phyloP scores from a whole-genome alignment of 1,139 yeast genomes.

The Yamadazyma epiphylla region DNA sequence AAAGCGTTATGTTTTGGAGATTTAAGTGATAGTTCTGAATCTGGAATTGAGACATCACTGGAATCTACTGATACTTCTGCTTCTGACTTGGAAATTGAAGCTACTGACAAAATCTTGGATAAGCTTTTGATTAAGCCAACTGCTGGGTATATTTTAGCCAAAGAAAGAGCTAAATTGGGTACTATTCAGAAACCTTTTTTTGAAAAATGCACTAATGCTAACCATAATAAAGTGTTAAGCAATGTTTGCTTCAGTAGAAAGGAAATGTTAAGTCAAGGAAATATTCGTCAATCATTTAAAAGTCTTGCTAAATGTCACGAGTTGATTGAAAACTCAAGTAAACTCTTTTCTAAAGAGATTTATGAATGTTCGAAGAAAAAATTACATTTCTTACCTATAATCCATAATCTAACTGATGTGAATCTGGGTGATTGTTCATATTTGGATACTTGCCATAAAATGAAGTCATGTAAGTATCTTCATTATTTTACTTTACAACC shows the following conservation, averaged over 20 bases:
- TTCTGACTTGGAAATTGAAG: too few relatives aligned
- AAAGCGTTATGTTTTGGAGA: too few relatives aligned
- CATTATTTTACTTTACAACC: slow-evolving; percentile 73
- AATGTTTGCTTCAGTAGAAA: slow-evolving; percentile 20
- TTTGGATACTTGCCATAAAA: slow-evolving; percentile 88
- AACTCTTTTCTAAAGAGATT: slow-evolving; percentile 22
- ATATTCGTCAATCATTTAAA: slow-evolving; percentile 16
- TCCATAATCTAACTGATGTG: slow-evolving; percentile 53
- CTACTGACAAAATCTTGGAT: too few relatives aligned
- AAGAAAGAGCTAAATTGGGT: slow-evolving; percentile 16
- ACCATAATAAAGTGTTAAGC: slow-evolving; percentile 40
- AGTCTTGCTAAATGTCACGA: slow-evolving; percentile 16
- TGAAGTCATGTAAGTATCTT: slow-evolving; percentile 72
- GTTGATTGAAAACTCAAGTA: slow-evolving; percentile 16
- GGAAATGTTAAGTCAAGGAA: slow-evolving; percentile 12
- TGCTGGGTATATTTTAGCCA: slow-evolving; percentile 11
- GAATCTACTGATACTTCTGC: too few relatives aligned
- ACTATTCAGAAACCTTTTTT: slow-evolving; percentile 41
- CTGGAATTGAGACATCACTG: too few relatives aligned
- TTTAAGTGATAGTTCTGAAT: too few relatives aligned
- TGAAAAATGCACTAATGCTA: slow-evolving; percentile 47
- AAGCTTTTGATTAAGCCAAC: slow-evolving; percentile 17
- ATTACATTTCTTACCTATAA: slow-evolving; percentile 62
- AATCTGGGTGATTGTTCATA: slow-evolving; percentile 90
- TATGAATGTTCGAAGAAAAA: slow-evolving; percentile 43